Conservation (phyloP, 805 yeast species). For the Suhomyces faveliae region DNA sequence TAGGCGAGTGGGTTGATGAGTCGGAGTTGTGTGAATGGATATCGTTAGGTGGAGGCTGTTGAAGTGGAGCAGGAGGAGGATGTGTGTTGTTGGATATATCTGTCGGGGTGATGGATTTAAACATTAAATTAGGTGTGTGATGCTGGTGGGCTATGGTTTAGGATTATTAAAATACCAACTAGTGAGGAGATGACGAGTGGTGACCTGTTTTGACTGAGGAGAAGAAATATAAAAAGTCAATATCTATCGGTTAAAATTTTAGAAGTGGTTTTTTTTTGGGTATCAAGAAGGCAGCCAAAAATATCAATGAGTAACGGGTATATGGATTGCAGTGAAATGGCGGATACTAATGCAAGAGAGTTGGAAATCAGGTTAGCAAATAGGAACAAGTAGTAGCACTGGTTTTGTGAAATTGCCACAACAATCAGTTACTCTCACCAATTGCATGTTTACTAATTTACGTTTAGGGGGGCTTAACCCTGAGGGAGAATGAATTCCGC, state of each 20-base stretch:
- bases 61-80: conserved; percentile 7
- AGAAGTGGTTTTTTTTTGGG: background rate
- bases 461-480: background rate
- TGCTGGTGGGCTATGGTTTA: background rate
- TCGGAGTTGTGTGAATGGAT: background rate
- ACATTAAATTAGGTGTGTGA: background rate
- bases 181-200: background rate
- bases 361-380: background rate
- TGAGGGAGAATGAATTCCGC: background rate
- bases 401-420: conserved; percentile 3
- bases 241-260: background rate
- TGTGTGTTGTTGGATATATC: conserved; percentile 8
- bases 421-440: background rate
- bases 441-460: conserved; percentile 5
- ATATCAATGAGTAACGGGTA: background rate
- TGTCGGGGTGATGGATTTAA: conserved; percentile 5
- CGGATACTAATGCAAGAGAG: background rate
- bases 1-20: background rate
- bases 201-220: too few species aligned
- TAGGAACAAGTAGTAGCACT: conserved; percentile 3
- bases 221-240: background rate
- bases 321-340: background rate
- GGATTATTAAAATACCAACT: too few species aligned
- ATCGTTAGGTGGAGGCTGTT: conserved; percentile 4
- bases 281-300: background rate